Conservation (phyloP, 768 basidiomycete species). For the Trametes sanguinea region DNA sequence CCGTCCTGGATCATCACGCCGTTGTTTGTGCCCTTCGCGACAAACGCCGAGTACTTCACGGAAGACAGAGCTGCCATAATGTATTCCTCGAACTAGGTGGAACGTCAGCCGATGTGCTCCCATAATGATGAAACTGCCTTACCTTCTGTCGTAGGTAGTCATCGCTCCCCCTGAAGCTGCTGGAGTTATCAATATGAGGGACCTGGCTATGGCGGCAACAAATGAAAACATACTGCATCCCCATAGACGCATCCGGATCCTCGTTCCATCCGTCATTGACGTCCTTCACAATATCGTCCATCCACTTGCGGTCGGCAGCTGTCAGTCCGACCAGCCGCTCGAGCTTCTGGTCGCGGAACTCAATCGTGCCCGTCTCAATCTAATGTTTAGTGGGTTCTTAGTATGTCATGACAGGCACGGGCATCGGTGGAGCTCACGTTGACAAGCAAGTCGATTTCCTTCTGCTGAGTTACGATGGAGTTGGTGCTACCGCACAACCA, state of each 20-base stretch:
- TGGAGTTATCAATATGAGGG: neutral
- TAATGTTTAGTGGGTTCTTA: conserved; percentile 32
- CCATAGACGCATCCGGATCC: conserved; percentile 54
- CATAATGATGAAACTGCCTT: neutral
- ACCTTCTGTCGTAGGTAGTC: conserved; percentile 92
- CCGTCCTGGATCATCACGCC: conserved; percentile 72
- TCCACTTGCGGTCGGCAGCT: conserved; percentile 94
- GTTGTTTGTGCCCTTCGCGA: conserved; percentile 62
- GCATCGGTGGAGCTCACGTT: conserved; percentile 54
- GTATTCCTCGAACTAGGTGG: conserved; percentile 85
- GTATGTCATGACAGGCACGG: neutral
- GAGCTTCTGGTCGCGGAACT: conserved; percentile 81
- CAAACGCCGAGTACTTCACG: conserved; percentile 88
- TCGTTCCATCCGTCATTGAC: conserved; percentile 80
- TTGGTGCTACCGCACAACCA: conserved; percentile 98
- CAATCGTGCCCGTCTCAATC: conserved; percentile 85
- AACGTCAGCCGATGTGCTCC: neutral
- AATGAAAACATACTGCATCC: conserved; percentile 64
- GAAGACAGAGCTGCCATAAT: conserved; percentile 84
- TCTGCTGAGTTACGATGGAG: conserved; percentile 90
- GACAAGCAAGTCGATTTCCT: conserved; percentile 87
- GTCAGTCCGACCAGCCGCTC: conserved; percentile 82
- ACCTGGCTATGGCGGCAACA: neutral
- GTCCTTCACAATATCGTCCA: conserved; percentile 89
- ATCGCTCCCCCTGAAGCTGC: conserved; percentile 91